Conservation (phyloP, 179 eudicot species). For the Patellifolia procumbens region DNA sequence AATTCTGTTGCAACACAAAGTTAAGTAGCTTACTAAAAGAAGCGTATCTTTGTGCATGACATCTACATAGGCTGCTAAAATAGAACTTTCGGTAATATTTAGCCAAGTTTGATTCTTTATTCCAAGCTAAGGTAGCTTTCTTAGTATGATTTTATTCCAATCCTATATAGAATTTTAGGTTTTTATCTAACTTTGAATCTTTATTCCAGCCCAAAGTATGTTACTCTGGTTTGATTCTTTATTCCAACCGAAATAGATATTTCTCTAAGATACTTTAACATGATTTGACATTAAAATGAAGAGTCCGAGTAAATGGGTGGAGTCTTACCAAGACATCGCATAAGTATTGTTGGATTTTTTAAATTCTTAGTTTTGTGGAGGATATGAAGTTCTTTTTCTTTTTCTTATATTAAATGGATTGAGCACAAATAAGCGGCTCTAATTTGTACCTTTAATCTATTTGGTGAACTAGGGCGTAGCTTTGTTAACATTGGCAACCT, state of each 20-base stretch:
- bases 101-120: too few relatives aligned
- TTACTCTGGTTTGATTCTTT: too few relatives aligned
- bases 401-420: not conserved
- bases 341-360: not conserved
- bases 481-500: conserved; percentile 73
- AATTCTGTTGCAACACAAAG: not conserved
- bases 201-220: too few relatives aligned
- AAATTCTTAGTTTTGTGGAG: not conserved
- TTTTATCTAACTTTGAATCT: not conserved
- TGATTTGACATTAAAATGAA: not conserved
- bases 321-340: not conserved
- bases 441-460: not conserved
- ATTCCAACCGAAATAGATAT: not conserved
- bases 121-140: too few relatives aligned
- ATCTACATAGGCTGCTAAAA: not conserved
- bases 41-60: not conserved
- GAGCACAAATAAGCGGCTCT: not conserved
- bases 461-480: conserved; percentile 58
- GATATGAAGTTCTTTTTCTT: not conserved
- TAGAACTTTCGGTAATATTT: not conserved
- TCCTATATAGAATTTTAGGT: not conserved
- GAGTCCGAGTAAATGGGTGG: not conserved
- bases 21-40: not conserved
- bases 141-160: too few relatives aligned
- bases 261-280: not conserved